Percentiles rank a stretch among this genome's conserved stretches.
phyloP scores from a whole-genome alignment of 2,329 filamentous ascomycete species.

The Colletotrichum sp. region DNA sequence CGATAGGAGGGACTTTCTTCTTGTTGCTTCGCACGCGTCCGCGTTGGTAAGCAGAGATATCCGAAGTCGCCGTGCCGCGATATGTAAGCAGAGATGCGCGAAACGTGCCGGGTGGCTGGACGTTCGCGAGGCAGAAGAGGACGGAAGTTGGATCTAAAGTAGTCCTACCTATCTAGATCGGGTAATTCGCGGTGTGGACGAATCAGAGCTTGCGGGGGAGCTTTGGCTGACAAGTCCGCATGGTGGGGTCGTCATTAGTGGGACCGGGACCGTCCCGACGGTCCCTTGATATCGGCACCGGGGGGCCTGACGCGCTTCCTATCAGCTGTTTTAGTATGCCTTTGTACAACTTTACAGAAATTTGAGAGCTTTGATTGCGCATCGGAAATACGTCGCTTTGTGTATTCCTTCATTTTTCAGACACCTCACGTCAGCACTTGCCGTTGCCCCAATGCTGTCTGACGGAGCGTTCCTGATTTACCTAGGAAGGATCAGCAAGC shows the following conservation, averaged over 20 bases:
- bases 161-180: background rate
- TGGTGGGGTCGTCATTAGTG: background rate
- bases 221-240: background rate
- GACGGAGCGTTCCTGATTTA: background rate
- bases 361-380: background rate
- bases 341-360: background rate
- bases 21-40: background rate
- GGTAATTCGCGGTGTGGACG: conserved; percentile 5
- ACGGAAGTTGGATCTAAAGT: background rate
- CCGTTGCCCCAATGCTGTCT: background rate
- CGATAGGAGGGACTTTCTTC: background rate
- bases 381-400: background rate
- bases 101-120: background rate
- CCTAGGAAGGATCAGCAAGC: background rate
- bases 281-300: background rate
- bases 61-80: background rate
- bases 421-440: conserved; percentile 12
- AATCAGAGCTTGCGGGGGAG: background rate
- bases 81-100: background rate
- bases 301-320: background rate
- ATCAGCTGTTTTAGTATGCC: background rate
- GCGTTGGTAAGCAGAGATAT: background rate
- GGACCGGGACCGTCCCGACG: background rate
- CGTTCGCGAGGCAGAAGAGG: background rate
- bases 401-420: background rate